phyloP scores from a whole-genome alignment of 371 early-diverging fungal species.

The Mortierella sp. region DNA sequence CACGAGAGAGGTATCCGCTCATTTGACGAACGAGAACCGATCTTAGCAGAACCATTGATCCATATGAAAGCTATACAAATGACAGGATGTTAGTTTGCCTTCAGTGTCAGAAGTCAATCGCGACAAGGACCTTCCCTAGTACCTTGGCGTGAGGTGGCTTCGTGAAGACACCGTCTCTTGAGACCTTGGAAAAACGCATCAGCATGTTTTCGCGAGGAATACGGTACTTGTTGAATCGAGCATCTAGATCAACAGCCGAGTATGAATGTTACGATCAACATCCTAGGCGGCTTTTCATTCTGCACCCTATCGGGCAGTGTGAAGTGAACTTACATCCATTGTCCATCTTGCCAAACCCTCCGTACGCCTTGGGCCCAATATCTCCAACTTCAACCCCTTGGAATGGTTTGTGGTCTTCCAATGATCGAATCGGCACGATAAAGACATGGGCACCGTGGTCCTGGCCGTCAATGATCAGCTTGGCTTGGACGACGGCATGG shows the following conservation, averaged over 20 bases:
- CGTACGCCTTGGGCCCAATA: slow-evolving; percentile 84
- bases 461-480: slow-evolving; percentile 79
- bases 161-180: slow-evolving; percentile 71
- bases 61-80: slow-evolving; percentile 68
- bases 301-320: neutral
- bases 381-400: slow-evolving; percentile 92
- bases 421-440: slow-evolving; percentile 85
- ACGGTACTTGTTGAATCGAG: slow-evolving; percentile 61
- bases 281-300: neutral
- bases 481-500: slow-evolving; percentile 89
- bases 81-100: too few relatives aligned
- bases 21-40: slow-evolving; percentile 70
- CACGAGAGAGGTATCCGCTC: slow-evolving; percentile 67
- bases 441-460: slow-evolving; percentile 85
- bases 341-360: slow-evolving; percentile 83
- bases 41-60: slow-evolving; percentile 81
- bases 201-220: slow-evolving; percentile 83
- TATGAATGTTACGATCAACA: neutral
- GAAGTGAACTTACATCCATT: slow-evolving; percentile 72
- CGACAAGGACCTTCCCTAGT: neutral
- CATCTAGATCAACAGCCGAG: slow-evolving; percentile 24
- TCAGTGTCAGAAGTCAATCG: too few relatives aligned
- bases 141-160: slow-evolving; percentile 79
- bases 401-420: slow-evolving; percentile 75
- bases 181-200: slow-evolving; percentile 81